Conservation (phyloP, 2,329 filamentous ascomycete genomes). For the Botryotinia globosa region DNA sequence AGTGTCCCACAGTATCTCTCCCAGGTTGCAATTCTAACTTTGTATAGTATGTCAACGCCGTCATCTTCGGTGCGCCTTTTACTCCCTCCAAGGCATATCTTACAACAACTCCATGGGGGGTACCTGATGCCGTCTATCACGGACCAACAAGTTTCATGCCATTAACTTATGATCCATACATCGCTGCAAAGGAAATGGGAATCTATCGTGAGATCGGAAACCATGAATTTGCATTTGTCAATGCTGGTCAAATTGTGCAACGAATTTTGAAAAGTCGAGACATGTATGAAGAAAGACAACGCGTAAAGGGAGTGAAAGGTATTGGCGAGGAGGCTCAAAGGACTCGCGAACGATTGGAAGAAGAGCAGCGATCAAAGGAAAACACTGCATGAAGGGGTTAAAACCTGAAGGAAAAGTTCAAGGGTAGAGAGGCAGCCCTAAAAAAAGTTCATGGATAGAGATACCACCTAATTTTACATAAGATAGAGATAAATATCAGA, state of each 20-base stretch:
- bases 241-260: constrained; percentile 87
- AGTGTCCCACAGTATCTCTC: background rate
- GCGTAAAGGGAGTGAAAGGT: constrained; percentile 84
- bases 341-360: constrained; percentile 60
- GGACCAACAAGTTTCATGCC: constrained; percentile 79
- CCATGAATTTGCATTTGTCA: constrained; percentile 83
- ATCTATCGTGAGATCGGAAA: constrained; percentile 77
- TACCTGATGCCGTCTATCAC: constrained; percentile 83
- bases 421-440: background rate
- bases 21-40: constrained; percentile 13
- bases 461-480: constrained; percentile 15
- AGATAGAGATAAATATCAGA: background rate
- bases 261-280: constrained; percentile 84
- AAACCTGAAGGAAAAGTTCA: background rate
- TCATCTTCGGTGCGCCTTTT: constrained; percentile 89
- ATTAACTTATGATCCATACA: constrained; percentile 74
- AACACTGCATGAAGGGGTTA: constrained; percentile 11
- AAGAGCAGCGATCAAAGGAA: constrained; percentile 34
- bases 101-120: constrained; percentile 67
- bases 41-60: constrained; percentile 74
- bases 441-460: background rate
- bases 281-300: constrained; percentile 87
- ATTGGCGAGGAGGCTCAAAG: constrained; percentile 67
- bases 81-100: constrained; percentile 79
- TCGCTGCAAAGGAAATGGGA: constrained; percentile 73